These are phyloP conservation scores for Pseudogymnoascus sp. DNA, from an alignment of 2,329 filamentous ascomycete species.

Conservation along the genomic window DNA sequence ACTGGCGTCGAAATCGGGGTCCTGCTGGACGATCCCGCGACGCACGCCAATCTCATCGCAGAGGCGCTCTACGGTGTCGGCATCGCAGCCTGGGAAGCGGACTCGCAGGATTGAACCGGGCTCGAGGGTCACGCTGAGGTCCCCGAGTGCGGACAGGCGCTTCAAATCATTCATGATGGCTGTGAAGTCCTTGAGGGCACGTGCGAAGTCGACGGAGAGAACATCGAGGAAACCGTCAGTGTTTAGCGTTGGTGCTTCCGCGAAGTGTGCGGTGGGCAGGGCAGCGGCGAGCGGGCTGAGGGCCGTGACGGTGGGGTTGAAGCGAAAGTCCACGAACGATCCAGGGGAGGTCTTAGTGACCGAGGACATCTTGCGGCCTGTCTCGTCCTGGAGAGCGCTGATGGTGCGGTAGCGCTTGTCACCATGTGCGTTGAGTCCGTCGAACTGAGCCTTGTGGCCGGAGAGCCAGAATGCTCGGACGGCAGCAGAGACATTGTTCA, in stretches of 20 bases:
- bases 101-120: conserved; percentile 56
- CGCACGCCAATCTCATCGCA: conserved; percentile 83
- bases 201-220: conserved; percentile 79
- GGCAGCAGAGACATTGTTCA: conserved; percentile 91
- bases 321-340: conserved; percentile 77
- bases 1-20: conserved; percentile 60
- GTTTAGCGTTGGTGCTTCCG: conserved; percentile 57
- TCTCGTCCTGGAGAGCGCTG: conserved; percentile 65
- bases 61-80: conserved; percentile 68
- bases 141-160: conserved; percentile 66
- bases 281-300: conserved; percentile 61
- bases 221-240: conserved; percentile 76
- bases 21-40: conserved; percentile 70
- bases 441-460: conserved; percentile 79
- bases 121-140: conserved; percentile 72
- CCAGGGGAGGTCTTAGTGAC: conserved; percentile 54
- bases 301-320: conserved; percentile 85
- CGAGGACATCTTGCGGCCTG: conserved; percentile 56
- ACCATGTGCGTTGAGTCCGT: conserved; percentile 65
- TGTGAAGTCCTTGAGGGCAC: conserved; percentile 75
- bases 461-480: conserved; percentile 89
- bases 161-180: conserved; percentile 74
- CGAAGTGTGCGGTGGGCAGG: conserved; percentile 37
- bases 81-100: conserved; percentile 86
- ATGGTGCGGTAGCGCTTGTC: conserved; percentile 73